A percentile compares a stretch with the other conserved stretches of the same genome.
phyloP scores from a whole-genome alignment of 148 eudicot species.

The Rhododendron williamsianum region DNA sequence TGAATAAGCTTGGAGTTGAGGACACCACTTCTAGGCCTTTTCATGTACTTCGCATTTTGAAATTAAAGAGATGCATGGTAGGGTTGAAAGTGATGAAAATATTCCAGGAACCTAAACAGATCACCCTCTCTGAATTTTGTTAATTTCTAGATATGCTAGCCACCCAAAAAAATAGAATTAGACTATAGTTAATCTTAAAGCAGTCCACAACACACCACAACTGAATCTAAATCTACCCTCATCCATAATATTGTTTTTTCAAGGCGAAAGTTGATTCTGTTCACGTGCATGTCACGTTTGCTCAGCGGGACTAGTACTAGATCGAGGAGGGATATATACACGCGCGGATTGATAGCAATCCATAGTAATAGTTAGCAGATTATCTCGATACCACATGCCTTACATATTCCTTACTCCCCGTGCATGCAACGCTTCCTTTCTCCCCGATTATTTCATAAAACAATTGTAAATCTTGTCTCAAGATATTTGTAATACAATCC shows the following conservation, averaged over 20 bases:
- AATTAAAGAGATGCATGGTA: conserved; percentile 4
- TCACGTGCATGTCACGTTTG: not conserved
- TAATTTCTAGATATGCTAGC: not conserved
- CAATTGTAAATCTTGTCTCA: no score
- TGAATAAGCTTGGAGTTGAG: conserved; percentile 18
- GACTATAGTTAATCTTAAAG: no score
- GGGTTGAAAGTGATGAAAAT: not conserved
- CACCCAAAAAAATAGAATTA: not conserved
- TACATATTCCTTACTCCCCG: not conserved
- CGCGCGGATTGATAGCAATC: no score
- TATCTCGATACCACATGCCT: not conserved
- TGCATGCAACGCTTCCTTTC: not conserved
- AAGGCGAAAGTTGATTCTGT: no score
- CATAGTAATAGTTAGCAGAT: no score
- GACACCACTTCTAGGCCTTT: not conserved
- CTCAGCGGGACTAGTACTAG: not conserved
- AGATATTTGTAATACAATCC: not conserved
- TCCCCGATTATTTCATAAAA: no score
- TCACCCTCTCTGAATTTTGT: conserved; percentile 15
- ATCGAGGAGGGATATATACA: not conserved
- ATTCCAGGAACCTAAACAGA: not conserved
- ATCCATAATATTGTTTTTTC: no score
- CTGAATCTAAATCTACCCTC: no score
- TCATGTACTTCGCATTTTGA: not conserved
- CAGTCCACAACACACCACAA: not conserved